A percentile compares a stretch with the other conserved stretches of the same genome.
These are phyloP conservation scores for Athelia sp. DNA, from an alignment of 1,284 basidiomycete species.

Conservation along the genomic window DNA sequence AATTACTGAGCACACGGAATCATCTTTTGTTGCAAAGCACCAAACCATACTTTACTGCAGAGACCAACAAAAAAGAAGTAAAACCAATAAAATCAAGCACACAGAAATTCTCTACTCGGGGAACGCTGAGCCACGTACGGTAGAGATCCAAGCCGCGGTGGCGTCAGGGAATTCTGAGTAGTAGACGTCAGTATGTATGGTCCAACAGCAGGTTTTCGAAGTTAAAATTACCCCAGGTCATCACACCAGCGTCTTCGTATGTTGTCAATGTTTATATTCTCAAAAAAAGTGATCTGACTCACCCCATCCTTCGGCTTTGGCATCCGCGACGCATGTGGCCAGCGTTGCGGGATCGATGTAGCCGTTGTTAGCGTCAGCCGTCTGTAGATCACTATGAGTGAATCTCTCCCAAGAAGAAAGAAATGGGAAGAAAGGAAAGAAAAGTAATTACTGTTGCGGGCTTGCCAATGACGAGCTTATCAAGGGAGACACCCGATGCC, in stretches of 20 bases:
- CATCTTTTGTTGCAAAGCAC: too few species aligned
- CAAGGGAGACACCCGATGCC: conserved; percentile 30
- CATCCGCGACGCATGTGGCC: conserved; percentile 36
- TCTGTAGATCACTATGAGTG: too few species aligned
- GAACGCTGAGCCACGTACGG: not conserved
- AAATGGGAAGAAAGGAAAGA: too few species aligned
- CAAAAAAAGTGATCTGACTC: conserved; percentile 27
- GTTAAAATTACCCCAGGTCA: not conserved
- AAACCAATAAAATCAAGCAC: too few species aligned
- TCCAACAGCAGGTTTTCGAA: too few species aligned
- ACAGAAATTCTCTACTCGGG: not conserved
- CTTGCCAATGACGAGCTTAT: conserved; percentile 51
- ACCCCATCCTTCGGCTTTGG: conserved; percentile 41
- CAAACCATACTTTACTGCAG: too few species aligned
- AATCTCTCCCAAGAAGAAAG: too few species aligned
- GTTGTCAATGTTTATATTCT: not conserved
- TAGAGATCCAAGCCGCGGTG: not conserved
- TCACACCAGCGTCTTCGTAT: conserved; percentile 30
- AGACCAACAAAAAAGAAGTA: too few species aligned
- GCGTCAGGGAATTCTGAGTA: not conserved
- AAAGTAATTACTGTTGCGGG: conserved; percentile 24
- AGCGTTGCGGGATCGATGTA: conserved; percentile 36
- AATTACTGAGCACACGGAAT: too few species aligned
- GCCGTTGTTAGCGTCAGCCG: too few species aligned
- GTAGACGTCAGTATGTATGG: too few species aligned